A percentile compares a stretch with the other conserved stretches of the same genome.
phyloP scores from a whole-genome alignment of 202 grass and related monocot genomes.

The Carex arenaria region DNA sequence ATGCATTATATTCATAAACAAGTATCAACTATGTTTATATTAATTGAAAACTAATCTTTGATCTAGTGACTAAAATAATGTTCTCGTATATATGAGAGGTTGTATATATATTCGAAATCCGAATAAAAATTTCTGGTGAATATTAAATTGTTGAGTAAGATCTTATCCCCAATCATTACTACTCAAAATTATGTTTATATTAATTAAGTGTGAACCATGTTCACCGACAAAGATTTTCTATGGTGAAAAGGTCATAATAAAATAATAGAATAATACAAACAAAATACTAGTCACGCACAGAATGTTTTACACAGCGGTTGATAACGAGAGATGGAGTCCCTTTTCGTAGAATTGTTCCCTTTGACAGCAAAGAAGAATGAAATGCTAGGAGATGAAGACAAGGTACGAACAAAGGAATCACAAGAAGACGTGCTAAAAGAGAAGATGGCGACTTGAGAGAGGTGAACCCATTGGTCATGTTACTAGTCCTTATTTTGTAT shows the following conservation, averaged over 20 bases:
- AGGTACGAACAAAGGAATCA: slow-evolving; percentile 11
- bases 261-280: background rate
- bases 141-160: too few relatives aligned
- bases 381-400: slow-evolving; percentile 16
- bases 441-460: slow-evolving; percentile 9
- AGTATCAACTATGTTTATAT: too few relatives aligned
- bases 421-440: slow-evolving; percentile 8
- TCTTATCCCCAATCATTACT: too few relatives aligned
- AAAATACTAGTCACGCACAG: background rate
- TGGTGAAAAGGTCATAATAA: background rate
- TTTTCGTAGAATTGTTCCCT: slow-evolving; percentile 4
- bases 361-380: background rate
- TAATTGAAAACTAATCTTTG: too few relatives aligned
- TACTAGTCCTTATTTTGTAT: background rate
- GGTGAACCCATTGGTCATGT: background rate
- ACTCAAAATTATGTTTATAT: background rate
- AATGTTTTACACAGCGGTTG: background rate
- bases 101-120: too few relatives aligned
- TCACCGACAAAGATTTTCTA: background rate
- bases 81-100: too few relatives aligned
- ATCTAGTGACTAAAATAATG: too few relatives aligned
- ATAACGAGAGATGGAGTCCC: slow-evolving; percentile 14
- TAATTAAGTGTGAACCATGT: background rate
- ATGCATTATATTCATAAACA: too few relatives aligned
- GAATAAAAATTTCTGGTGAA: too few relatives aligned